Evolutionary conservation across 208 protist genomes (phyloP), one percentile per base, ranked within the genome.

Genomic region (Trypanosoma boissoni): DNA sequence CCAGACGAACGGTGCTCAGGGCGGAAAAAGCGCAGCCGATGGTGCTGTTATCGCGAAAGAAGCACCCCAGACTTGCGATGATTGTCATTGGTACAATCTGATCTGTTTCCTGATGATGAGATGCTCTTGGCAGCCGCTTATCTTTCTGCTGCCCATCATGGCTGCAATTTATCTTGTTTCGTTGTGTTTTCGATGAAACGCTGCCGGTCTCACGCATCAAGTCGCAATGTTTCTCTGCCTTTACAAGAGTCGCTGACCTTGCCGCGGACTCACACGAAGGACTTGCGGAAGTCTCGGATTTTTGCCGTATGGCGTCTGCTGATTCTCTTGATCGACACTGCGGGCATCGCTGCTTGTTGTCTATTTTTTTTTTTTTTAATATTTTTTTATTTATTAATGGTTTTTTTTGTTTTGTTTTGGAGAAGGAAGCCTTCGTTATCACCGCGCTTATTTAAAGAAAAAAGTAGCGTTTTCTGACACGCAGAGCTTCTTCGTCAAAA

Each of bases 1-100:
- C 18, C 68, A 53, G 36, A 75, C 48, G 26, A 83, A 86, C 65
- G 84, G 80, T 6, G 76, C 84, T 31, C 84, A 91, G 57, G 84
- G 54, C 57, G 44, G 66, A 71, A 27, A 29, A 56, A 23, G 81
- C 77, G 50, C 29, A 34, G 21, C 59, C 74, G 27, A 59, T 86
- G 8, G 31, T 39, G 29, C 64, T 80, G 42, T 69, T 76, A 32
- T 62, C 68, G 37, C 84, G 72, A 45, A 68, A 68, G 43, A 79
- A 57, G 42, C 49, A 48, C 3, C 74, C 76, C 23, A 58, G 55
- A 41, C 14, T 18, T 76, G 70, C 43, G 9, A 3, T 18, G 28
- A 28, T 8, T 76, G 70, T 44, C 37, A 20, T 8, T 76, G 50
- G 53, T 76, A 67, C 45, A 67, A 67, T 18, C 31, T 65, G 0